Base-by-base conservation (phyloP, 2,329 filamentous ascomycete genomes). In the Botryosphaeria dothidea region DNA sequence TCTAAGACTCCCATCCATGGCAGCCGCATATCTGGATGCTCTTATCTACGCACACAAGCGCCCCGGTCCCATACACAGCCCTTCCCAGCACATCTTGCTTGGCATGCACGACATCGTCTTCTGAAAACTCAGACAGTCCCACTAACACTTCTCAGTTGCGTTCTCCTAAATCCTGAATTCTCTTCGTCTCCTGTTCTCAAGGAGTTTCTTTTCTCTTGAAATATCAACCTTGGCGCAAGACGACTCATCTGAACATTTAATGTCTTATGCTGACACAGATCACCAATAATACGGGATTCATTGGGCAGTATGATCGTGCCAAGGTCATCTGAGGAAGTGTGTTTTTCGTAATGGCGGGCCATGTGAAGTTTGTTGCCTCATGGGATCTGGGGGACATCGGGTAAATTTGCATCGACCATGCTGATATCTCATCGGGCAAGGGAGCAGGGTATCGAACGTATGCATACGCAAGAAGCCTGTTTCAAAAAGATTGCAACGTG, bases 151-250 rank as follows among this genome's bases (percentile, higher is more conserved):
- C 66, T 49, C 73, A 96, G 92, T 75, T 97, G 93, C 79, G 89
- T 97, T 67, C 80, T 98, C 69, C 81, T 97, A 31, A 97, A 97
- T 76, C 94, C 94, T 0, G 93, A 97, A 77, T 97, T 97, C 74
- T 92, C 93, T 36, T 91, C 91, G 11, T 95, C 92, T n/a, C 92
- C 93, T 0, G 88, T 97, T 1, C 83, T 97, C 48, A 96, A 95
- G 75, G 92, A 96, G 65, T 97, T 97, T 74, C 83, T 97, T 58
- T 95, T 96, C 75, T 83, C 82, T 62, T 79, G 36, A 43, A 23
- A 34, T 17, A 19, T 21, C 21, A 9, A 2, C 25, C 29, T 25
- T 31, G 27, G 38, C 41, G 41, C 27, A 46, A 17, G 25, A 23
- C 3, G 7, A 7, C 54, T 11, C 54, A 58, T 43, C 54, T 19